Conservation (phyloP, 352 stramenopile species). For the Globisporangium alternatum region DNA sequence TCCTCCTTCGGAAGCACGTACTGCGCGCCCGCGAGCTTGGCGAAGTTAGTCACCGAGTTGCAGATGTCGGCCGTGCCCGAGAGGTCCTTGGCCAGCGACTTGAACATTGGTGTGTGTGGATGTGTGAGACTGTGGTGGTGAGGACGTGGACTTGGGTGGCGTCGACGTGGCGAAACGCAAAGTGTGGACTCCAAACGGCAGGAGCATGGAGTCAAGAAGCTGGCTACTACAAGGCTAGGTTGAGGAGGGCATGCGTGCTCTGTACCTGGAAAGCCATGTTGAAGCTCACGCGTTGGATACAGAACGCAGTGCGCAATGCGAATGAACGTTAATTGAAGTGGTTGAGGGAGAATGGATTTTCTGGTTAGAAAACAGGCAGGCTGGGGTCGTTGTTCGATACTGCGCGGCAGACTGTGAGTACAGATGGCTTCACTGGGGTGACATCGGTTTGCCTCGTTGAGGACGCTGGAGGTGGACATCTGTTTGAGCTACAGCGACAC, state of each 20-base stretch:
- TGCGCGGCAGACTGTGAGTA: neutral
- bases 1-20: conserved; percentile 57
- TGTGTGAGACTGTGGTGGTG: neutral
- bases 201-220: neutral
- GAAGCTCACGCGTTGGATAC: conserved; percentile 1
- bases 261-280: neutral
- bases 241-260: too few relatives aligned
- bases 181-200: neutral
- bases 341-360: conserved; percentile 2
- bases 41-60: conserved; percentile 38
- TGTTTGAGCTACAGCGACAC: neutral
- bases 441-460: too few relatives aligned
- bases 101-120: conserved; percentile 29
- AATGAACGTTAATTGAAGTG: neutral
- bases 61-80: conserved; percentile 52
- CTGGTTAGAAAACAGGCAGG: conserved; percentile 1
- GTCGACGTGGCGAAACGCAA: conserved; percentile 6
- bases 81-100: conserved; percentile 47
- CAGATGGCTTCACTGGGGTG: neutral
- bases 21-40: conserved; percentile 30
- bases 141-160: neutral
- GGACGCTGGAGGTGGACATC: neutral
- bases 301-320: neutral
- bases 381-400: too few relatives aligned
- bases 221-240: neutral